These are phyloP conservation scores for Logfia minima DNA, from an alignment of 129 eudicot genomes.

Conservation along the genomic window DNA sequence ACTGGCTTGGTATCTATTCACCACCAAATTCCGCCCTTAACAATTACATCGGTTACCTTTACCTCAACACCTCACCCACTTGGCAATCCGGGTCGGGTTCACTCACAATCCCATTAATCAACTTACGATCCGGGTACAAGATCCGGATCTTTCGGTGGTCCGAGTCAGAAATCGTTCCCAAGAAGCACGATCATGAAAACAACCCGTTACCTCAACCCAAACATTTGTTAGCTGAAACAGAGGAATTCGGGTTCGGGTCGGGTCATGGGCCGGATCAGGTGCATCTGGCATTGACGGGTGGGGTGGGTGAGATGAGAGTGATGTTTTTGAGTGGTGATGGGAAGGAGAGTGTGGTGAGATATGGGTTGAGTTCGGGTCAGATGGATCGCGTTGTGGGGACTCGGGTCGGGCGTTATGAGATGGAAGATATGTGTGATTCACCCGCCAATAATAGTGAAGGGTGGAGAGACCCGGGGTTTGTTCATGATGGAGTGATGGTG, in stretches of 20 bases:
- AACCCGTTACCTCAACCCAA: conserved; percentile 82
- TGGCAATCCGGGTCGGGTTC: conserved; percentile 91
- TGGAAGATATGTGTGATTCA: conserved; percentile 87
- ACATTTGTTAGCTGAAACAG: conserved; percentile 58
- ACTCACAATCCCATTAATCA: conserved; percentile 54
- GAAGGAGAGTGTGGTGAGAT: conserved; percentile 60
- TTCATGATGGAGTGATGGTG: conserved; percentile 77
- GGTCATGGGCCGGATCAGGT: conserved; percentile 87
- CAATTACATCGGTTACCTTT: conserved; percentile 80
- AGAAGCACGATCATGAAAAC: conserved; percentile 65
- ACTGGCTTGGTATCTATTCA: conserved; percentile 88
- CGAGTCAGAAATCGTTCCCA: conserved; percentile 59
- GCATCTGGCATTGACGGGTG: conserved; percentile 74
- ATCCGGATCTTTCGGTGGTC: conserved; percentile 83
- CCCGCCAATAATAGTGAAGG: conserved; percentile 86
- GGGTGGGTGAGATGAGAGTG: conserved; percentile 76
- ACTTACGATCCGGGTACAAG: conserved; percentile 70
- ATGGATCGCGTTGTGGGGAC: conserved; percentile 52
- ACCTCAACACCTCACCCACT: conserved; percentile 58
- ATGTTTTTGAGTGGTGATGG: conserved; percentile 82
- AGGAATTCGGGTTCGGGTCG: conserved; percentile 45
- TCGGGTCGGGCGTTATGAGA: conserved; percentile 64
- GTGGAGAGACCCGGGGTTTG: conserved; percentile 97
- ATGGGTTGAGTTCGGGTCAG: conserved; percentile 45
- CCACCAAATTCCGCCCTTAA: conserved; percentile 61